phyloP scores from a whole-genome alignment of 2,329 filamentous ascomycete species.

The Ophiocordyceps camponoti-leonardi region DNA sequence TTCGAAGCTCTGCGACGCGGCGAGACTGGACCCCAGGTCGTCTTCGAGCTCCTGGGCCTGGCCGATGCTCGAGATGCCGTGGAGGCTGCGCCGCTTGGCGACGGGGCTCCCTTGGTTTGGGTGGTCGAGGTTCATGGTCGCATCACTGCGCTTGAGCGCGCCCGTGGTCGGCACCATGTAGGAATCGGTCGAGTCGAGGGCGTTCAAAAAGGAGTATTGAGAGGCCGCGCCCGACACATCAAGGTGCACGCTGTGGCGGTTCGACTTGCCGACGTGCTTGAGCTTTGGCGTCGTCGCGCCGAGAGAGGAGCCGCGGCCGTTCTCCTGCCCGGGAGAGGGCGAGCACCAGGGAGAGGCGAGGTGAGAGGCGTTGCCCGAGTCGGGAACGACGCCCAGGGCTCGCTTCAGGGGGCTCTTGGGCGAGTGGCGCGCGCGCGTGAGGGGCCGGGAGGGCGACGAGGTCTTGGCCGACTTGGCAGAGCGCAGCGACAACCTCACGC shows the following conservation, averaged over 20 bases:
- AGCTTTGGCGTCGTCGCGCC: conserved; percentile 6
- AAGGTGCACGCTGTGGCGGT: conserved; percentile 38
- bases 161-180: conserved; percentile 35
- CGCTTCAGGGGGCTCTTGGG: conserved; percentile 71
- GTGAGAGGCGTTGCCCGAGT: conserved; percentile 49
- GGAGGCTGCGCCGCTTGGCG: conserved; percentile 77
- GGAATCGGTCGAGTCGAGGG: conserved; percentile 24
- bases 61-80: conserved; percentile 49
- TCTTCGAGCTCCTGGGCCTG: conserved; percentile 40
- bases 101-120: conserved; percentile 67
- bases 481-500: conserved; percentile 47
- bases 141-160: conserved; percentile 82
- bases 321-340: conserved; percentile 24
- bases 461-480: conserved; percentile 44
- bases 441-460: conserved; percentile 27
- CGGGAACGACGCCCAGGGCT: conserved; percentile 50
- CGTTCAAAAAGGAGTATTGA: conserved; percentile 30
- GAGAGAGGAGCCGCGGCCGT: conserved; percentile 19
- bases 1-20: conserved; percentile 28
- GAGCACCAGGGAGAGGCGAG: conserved; percentile 22
- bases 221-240: conserved; percentile 34
- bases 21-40: conserved; percentile 50
- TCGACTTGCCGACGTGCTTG: conserved; percentile 23
- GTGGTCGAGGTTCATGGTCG: conserved; percentile 74
- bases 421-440: conserved; percentile 49